phyloP scores from a whole-genome alignment of 345 rosid genomes.

The Camelina neglecta region DNA sequence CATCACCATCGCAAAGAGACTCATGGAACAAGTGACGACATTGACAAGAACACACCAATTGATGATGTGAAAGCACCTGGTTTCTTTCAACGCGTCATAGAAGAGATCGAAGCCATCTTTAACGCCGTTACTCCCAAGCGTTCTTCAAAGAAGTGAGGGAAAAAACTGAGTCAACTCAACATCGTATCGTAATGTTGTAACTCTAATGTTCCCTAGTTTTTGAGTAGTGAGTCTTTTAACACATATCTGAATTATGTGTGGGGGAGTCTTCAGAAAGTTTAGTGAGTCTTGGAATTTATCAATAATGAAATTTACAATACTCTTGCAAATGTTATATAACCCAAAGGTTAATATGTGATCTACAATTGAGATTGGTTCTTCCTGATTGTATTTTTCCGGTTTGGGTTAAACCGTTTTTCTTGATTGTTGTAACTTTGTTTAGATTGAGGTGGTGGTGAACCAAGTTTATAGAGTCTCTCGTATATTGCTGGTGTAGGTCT shows the following conservation, averaged over 20 bases:
- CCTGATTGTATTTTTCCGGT: not conserved
- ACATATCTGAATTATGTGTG: not conserved
- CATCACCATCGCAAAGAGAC: constrained; percentile 57
- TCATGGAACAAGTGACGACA: constrained; percentile 53
- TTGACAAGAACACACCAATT: constrained; percentile 48
- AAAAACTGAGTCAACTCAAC: not conserved
- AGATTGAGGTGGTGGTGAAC: not conserved
- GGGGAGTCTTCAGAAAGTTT: not conserved
- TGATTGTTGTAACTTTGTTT: not conserved
- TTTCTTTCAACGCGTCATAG: constrained; percentile 57
- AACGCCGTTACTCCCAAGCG: constrained; percentile 46
- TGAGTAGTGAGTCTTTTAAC: constrained; percentile 8
- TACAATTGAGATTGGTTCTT: not conserved
- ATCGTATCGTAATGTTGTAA: not conserved
- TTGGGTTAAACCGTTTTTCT: not conserved
- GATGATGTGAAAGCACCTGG: constrained; percentile 51
- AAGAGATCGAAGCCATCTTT: constrained; percentile 59
- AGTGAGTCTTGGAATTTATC: not conserved
- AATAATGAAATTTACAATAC: not conserved
- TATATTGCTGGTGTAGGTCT: not conserved
- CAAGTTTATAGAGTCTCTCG: not conserved
- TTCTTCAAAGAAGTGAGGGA: constrained; percentile 43
- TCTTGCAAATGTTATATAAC: not conserved
- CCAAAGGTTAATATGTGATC: not conserved
- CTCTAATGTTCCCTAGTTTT: not conserved